Evolutionary conservation across 2,329 filamentous ascomycete genomes (phyloP).

Genomic region (Fusarium paranaense): DNA sequence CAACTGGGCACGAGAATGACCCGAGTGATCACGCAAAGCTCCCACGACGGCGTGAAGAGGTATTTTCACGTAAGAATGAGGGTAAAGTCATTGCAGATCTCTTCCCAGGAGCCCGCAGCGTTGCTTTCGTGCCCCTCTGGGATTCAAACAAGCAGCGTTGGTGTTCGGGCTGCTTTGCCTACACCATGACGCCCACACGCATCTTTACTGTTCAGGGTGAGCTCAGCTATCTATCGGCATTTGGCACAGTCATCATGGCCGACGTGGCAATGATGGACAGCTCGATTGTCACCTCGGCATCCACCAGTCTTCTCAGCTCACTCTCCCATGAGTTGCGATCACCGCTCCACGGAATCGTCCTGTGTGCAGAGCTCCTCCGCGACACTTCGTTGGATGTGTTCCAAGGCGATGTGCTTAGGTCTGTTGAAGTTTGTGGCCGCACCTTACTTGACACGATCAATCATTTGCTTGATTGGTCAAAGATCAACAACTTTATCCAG

Average conservation of each 20-base stretch:
- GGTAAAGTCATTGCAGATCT: constrained; percentile 44
- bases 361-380: constrained; percentile 63
- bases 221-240: constrained; percentile 62
- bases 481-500: constrained; percentile 59
- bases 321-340: constrained; percentile 72
- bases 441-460: constrained; percentile 67
- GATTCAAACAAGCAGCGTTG: constrained; percentile 58
- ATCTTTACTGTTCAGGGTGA: constrained; percentile 61
- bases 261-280: constrained; percentile 61
- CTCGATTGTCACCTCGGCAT: constrained; percentile 57
- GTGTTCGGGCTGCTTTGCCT: constrained; percentile 63
- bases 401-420: constrained; percentile 61
- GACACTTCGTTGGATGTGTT: constrained; percentile 60
- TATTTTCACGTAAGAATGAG: constrained; percentile 32
- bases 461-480: constrained; percentile 65
- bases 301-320: constrained; percentile 67
- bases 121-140: constrained; percentile 62
- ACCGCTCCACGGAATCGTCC: constrained; percentile 70
- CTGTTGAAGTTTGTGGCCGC: constrained; percentile 62
- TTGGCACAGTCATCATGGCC: constrained; percentile 66
- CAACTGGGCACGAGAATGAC: not conserved
- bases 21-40: not conserved
- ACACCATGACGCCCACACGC: constrained; percentile 58
- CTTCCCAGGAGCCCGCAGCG: constrained; percentile 58
- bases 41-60: not conserved